These are phyloP conservation scores for Xanthoceras sorbifolium DNA, from an alignment of 345 rosid genomes.

Conservation along the genomic window DNA sequence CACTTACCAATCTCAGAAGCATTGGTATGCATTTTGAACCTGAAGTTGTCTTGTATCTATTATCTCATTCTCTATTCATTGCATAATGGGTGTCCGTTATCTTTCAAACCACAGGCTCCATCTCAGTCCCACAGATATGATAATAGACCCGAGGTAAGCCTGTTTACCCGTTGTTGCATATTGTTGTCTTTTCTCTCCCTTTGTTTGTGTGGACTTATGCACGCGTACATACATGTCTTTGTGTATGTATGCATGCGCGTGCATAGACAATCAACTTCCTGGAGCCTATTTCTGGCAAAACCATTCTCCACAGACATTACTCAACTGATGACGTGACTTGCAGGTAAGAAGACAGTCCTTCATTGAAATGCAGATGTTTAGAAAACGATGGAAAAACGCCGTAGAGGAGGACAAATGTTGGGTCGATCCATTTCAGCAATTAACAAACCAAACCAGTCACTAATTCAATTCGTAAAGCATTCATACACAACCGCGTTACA, in stretches of 20 bases:
- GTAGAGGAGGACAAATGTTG: slow-evolving; percentile 68
- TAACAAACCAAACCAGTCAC: slow-evolving; percentile 26
- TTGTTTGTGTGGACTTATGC: too few relatives aligned
- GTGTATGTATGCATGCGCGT: not conserved
- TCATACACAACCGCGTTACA: not conserved
- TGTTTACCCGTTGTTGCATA: not conserved
- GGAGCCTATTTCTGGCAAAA: not conserved
- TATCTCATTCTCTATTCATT: not conserved
- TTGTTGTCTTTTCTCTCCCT: not conserved
- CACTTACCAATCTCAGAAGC: slow-evolving; percentile 8
- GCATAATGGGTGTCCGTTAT: not conserved
- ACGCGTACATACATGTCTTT: too few relatives aligned
- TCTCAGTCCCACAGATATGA: slow-evolving; percentile 43
- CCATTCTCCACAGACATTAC: not conserved
- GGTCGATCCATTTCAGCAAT: slow-evolving; percentile 66
- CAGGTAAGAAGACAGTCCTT: slow-evolving; percentile 82
- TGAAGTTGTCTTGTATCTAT: slow-evolving; percentile 21
- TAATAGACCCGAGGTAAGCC: slow-evolving; percentile 61
- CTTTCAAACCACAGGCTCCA: slow-evolving; percentile 45
- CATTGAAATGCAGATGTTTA: slow-evolving; percentile 69
- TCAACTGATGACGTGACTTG: slow-evolving; percentile 4
- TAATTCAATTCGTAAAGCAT: slow-evolving; percentile 6
- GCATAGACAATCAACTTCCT: not conserved
- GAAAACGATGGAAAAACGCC: slow-evolving; percentile 72
- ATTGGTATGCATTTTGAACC: slow-evolving; percentile 22